Conservation (phyloP, 2,329 filamentous ascomycete species). For the Colletotrichum endophyticum region DNA sequence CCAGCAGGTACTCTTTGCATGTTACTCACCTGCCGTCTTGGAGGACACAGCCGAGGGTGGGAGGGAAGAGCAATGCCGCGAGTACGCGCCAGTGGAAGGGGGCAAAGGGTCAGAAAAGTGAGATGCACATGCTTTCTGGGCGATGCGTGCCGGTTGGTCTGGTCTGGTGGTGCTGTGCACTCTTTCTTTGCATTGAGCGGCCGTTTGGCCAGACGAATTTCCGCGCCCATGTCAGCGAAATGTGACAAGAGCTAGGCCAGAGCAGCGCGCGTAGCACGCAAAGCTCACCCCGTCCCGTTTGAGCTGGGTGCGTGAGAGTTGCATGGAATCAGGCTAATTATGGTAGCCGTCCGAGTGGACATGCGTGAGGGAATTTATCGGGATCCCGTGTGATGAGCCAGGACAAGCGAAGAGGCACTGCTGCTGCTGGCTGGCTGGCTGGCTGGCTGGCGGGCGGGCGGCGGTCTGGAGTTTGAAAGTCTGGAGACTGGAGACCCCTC, state of each 20-base stretch:
- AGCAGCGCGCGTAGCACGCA: background rate
- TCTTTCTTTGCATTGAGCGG: background rate
- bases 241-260: conserved; percentile 4
- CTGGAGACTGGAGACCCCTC: background rate
- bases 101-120: background rate
- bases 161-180: background rate
- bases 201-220: background rate
- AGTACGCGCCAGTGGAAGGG: background rate
- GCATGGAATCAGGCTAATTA: conserved; percentile 16
- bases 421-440: background rate
- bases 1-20: background rate
- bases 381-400: background rate
- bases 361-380: conserved; percentile 22
- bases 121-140: conserved; percentile 12
- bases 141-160: background rate
- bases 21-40: background rate
- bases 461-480: conserved; percentile 7
- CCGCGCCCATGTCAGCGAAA: conserved; percentile 3
- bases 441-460: background rate
- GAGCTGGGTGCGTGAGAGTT: conserved; percentile 1
- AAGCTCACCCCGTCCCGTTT: background rate
- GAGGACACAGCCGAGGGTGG: background rate
- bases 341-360: conserved; percentile 15
- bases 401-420: background rate
- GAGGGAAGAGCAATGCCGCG: background rate